phyloP scores from a whole-genome alignment of 1,139 yeast genomes.

The Candida gigantensis region DNA sequence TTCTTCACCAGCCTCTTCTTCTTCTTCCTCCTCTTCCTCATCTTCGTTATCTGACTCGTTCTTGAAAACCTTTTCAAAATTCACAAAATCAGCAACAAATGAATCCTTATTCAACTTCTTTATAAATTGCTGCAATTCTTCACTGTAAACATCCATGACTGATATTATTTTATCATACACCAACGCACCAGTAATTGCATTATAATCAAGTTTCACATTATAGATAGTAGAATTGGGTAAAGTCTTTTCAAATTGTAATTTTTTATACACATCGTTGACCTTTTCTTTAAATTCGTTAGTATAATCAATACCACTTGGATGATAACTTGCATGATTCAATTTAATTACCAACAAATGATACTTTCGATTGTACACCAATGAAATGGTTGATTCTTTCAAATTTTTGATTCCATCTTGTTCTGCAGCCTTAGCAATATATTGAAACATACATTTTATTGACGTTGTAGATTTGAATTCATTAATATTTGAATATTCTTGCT shows the following conservation, averaged over 20 bases:
- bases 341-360: slow-evolving; percentile 23
- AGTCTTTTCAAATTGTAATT: slow-evolving; percentile 18
- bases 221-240: slow-evolving; percentile 10
- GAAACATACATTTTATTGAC: slow-evolving; percentile 23
- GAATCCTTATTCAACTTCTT: slow-evolving; percentile 27
- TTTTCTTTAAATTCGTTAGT: slow-evolving; percentile 13
- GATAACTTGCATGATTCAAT: slow-evolving; percentile 20
- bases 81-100: slow-evolving; percentile 33
- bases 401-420: slow-evolving; percentile 9
- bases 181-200: slow-evolving; percentile 26
- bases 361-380: slow-evolving; percentile 14
- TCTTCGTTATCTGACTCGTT: slow-evolving; percentile 15
- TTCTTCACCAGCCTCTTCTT: slow-evolving; percentile 16
- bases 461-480: slow-evolving; percentile 26
- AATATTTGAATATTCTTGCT: slow-evolving; percentile 36
- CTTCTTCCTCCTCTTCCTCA: slow-evolving; percentile 19
- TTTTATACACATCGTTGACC: slow-evolving; percentile 19
- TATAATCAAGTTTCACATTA: slow-evolving; percentile 21
- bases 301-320: slow-evolving; percentile 12
- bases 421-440: slow-evolving; percentile 8
- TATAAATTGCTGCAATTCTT: slow-evolving; percentile 23
- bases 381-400: slow-evolving; percentile 15
- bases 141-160: slow-evolving; percentile 19
- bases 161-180: slow-evolving; percentile 28
- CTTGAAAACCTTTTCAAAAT: slow-evolving; percentile 24